Evolutionary conservation across 768 basidiomycete species (phyloP).

Genomic region (Leccinum fibrillosum): DNA sequence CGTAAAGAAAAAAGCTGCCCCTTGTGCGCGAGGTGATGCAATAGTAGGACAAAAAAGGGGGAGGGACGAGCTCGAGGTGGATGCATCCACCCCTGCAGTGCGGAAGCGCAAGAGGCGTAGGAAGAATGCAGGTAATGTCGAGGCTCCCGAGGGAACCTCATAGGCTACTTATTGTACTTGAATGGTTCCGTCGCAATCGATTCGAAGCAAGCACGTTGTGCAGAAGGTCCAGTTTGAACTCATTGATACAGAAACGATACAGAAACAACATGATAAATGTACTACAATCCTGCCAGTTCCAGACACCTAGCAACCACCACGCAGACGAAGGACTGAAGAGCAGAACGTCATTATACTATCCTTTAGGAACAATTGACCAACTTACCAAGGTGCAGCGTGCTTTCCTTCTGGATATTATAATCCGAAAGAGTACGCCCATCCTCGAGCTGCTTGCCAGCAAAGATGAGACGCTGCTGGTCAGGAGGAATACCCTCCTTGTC

Average conservation of each 20-base stretch:
- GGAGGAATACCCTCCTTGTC: constrained; percentile 81
- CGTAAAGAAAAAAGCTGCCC: constrained; percentile 77
- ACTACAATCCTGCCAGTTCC: background rate
- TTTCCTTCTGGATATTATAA: constrained; percentile 76
- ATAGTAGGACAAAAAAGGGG: constrained; percentile 21
- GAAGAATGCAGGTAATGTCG: background rate
- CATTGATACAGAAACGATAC: background rate
- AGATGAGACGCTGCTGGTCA: constrained; percentile 77
- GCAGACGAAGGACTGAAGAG: constrained; percentile 62
- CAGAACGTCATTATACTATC: background rate
- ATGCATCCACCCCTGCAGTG: rapidly evolving
- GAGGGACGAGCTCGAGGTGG: background rate
- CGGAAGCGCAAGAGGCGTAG: constrained; percentile 26
- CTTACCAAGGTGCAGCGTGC: constrained; percentile 58
- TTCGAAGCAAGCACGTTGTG: background rate
- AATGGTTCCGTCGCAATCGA: background rate
- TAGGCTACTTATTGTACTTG: background rate
- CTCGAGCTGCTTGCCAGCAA: constrained; percentile 77
- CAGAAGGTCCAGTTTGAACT: background rate
- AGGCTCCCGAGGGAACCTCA: background rate
- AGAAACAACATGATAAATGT: background rate
- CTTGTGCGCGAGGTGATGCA: background rate
- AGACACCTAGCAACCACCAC: constrained; percentile 60
- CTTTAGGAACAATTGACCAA: background rate
- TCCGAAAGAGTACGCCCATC: constrained; percentile 77